Evolutionary conservation across 164 flowering plant genomes (phyloP).

Genomic region (Aristolochia contorta): DNA sequence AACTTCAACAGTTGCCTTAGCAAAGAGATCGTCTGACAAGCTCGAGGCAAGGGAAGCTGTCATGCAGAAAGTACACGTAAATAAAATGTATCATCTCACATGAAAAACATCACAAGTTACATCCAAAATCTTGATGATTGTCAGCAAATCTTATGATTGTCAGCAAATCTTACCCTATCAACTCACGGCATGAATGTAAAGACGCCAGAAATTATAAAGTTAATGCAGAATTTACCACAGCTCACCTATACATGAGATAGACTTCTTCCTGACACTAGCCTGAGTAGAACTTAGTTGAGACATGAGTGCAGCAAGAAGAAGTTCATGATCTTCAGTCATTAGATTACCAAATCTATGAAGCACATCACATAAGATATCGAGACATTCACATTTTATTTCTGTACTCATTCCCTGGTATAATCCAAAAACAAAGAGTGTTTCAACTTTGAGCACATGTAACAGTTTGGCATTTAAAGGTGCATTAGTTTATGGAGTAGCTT

Average conservation of each 20-base stretch:
- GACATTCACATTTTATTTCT: constrained; percentile 91
- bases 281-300: constrained; percentile 77
- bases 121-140: too few species aligned
- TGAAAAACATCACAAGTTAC: neutral
- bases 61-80: constrained; percentile 4
- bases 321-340: constrained; percentile 70
- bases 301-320: constrained; percentile 53
- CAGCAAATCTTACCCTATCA: too few species aligned
- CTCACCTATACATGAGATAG: constrained; percentile 86
- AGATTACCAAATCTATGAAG: constrained; percentile 88
- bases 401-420: constrained; percentile 54
- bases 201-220: too few species aligned
- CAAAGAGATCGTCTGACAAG: constrained; percentile 88
- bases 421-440: neutral
- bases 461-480: too few species aligned
- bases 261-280: constrained; percentile 82
- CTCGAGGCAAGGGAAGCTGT: constrained; percentile 91
- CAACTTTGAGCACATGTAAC: too few species aligned
- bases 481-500: constrained; percentile 20
- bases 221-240: too few species aligned
- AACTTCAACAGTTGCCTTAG: constrained; percentile 74
- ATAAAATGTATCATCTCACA: neutral
- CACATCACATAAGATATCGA: constrained; percentile 88
- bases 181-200: too few species aligned
- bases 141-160: too few species aligned